Evolutionary conservation across 1,284 basidiomycete genomes (phyloP).

Genomic region (Cystobasidiaceae sp.): DNA sequence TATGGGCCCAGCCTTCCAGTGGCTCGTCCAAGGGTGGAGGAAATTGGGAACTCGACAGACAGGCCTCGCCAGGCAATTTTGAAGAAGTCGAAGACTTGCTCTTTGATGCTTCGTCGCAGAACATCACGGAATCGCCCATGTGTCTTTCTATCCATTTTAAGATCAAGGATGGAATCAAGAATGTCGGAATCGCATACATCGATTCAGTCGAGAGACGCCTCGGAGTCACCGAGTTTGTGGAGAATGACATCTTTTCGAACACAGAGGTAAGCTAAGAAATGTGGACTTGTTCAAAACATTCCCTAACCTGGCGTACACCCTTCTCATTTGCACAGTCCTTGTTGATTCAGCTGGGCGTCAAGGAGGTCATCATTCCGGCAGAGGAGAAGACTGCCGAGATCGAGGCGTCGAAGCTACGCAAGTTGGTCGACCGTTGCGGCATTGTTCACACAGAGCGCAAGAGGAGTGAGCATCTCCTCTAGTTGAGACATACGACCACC

Average conservation of each 20-base stretch:
- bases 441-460: constrained; percentile 86
- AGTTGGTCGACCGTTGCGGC: constrained; percentile 80
- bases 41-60: constrained; percentile 38
- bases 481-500: background rate
- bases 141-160: constrained; percentile 82
- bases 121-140: constrained; percentile 78
- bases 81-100: constrained; percentile 89
- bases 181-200: constrained; percentile 55
- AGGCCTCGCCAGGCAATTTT: constrained; percentile 93
- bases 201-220: constrained; percentile 55
- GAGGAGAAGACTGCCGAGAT: constrained; percentile 60
- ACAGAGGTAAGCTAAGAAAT: constrained; percentile 71
- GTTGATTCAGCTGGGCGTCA: constrained; percentile 91
- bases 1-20: constrained; percentile 47
- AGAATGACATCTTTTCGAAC: constrained; percentile 94
- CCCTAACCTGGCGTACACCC: no score
- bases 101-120: constrained; percentile 60
- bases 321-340: constrained; percentile 52
- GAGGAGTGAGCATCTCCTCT: constrained; percentile 67
- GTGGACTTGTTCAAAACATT: background rate
- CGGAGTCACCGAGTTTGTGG: constrained; percentile 77
- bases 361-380: constrained; percentile 67
- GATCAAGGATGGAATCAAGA: constrained; percentile 53
- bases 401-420: constrained; percentile 76
- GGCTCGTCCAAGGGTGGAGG: constrained; percentile 32